These are phyloP conservation scores for Aspergillus coremiiformis DNA, from an alignment of 495 filamentous ascomycete genomes.

Conservation along the genomic window DNA sequence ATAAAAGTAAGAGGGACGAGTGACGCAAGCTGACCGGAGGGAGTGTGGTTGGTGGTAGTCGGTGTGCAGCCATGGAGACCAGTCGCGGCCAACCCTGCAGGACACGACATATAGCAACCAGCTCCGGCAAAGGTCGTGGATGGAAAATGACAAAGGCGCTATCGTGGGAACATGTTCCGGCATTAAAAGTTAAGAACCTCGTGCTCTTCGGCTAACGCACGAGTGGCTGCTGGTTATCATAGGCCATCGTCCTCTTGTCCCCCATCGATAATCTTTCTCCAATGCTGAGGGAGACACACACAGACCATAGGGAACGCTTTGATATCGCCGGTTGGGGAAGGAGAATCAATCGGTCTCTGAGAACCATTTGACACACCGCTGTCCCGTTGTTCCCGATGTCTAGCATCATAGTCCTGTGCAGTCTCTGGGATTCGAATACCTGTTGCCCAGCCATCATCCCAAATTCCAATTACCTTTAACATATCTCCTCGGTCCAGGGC, in stretches of 20 bases:
- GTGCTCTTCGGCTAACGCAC: background rate
- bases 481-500: conserved; percentile 93
- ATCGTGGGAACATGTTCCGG: conserved; percentile 37
- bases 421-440: conserved; percentile 74
- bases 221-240: conserved; percentile 18
- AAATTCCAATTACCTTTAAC: conserved; percentile 97
- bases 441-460: conserved; percentile 99
- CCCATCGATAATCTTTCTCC: conserved; percentile 94
- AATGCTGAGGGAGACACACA: conserved; percentile 94
- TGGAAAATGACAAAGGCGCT: conserved; percentile 29
- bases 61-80: too few species aligned
- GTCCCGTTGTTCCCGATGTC: conserved; percentile 72
- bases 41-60: background rate
- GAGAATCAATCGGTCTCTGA: conserved; percentile 52
- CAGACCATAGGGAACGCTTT: conserved; percentile 98
- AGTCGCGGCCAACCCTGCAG: background rate
- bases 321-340: conserved; percentile 71
- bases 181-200: conserved; percentile 18
- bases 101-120: background rate
- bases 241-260: conserved; percentile 33
- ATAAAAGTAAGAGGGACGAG: background rate
- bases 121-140: conserved; percentile 15
- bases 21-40: too few species aligned
- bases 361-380: conserved; percentile 89
- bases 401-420: conserved; percentile 81